Evolutionary conservation across 1,284 basidiomycete species (phyloP).

Genomic region (Pyrrhoderma lamaoense): DNA sequence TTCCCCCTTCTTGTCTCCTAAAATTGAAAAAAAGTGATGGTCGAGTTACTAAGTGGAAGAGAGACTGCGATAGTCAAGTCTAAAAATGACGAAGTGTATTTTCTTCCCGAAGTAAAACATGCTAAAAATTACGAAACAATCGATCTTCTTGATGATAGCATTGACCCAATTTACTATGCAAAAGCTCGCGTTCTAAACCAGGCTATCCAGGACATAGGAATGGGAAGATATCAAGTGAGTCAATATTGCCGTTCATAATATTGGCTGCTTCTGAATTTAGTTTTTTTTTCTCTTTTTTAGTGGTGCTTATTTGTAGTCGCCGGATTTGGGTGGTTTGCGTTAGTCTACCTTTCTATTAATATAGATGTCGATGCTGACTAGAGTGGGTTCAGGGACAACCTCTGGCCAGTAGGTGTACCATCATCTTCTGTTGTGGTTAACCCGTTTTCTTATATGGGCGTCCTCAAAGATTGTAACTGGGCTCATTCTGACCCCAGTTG

Average conservation of each 20-base stretch:
- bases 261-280: background rate
- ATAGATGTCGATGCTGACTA: conserved; percentile 10
- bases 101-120: too few relatives aligned
- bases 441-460: background rate
- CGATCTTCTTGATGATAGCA: conserved; percentile 30
- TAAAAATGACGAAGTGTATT: too few relatives aligned
- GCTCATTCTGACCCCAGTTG: conserved; percentile 48
- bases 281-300: conserved; percentile 22
- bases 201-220: conserved; percentile 56
- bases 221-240: conserved; percentile 61
- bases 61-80: too few relatives aligned
- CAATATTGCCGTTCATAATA: background rate
- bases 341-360: conserved; percentile 25
- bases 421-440: background rate
- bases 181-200: conserved; percentile 51
- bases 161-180: conserved; percentile 47
- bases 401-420: conserved; percentile 51
- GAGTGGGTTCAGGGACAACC: conserved; percentile 41
- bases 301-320: conserved; percentile 49
- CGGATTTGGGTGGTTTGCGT: conserved; percentile 68
- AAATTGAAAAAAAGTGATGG: too few relatives aligned
- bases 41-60: too few relatives aligned
- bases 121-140: conserved; percentile 4
- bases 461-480: conserved; percentile 41
- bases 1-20: too few relatives aligned